Percentiles rank a stretch among this genome's conserved stretches.
These are phyloP conservation scores for Hyphopichia wangnamkhiaoensis DNA, from an alignment of 1,139 yeast species.

Conservation along the genomic window DNA sequence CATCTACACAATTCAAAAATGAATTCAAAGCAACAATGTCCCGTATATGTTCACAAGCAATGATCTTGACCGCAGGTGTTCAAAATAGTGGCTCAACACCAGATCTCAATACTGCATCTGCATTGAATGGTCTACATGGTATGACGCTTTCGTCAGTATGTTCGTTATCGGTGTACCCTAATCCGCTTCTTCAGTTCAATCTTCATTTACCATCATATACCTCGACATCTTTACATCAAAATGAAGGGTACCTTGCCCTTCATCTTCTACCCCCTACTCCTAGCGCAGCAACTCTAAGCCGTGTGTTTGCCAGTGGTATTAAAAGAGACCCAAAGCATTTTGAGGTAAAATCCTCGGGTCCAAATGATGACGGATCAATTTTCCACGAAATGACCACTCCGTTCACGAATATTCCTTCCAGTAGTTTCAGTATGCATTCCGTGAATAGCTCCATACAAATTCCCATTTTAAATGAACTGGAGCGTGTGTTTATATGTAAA, in stretches of 20 bases:
- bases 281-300: constrained; percentile 53
- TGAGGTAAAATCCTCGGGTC: constrained; percentile 11
- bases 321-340: constrained; percentile 20
- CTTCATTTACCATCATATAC: constrained; percentile 82
- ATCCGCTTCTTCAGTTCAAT: constrained; percentile 76
- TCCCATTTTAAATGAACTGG: constrained; percentile 63
- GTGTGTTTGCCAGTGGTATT: constrained; percentile 62
- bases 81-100: constrained; percentile 8
- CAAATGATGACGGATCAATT: constrained; percentile 34
- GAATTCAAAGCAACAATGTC: constrained; percentile 39
- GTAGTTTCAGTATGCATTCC: constrained; percentile 12
- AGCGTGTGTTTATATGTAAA: constrained; percentile 64
- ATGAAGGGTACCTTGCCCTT: constrained; percentile 58
- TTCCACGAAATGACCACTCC: constrained; percentile 55
- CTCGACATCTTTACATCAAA: constrained; percentile 58
- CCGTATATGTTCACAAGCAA: constrained; percentile 43
- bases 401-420: constrained; percentile 31
- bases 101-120: background rate
- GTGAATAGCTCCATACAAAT: constrained; percentile 24
- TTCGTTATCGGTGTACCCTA: constrained; percentile 72
- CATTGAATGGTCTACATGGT: constrained; percentile 51
- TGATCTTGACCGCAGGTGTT: constrained; percentile 39
- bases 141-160: constrained; percentile 82
- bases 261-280: constrained; percentile 67
- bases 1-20: constrained; percentile 11